Evolutionary conservation across 1,284 basidiomycete genomes (phyloP), one percentile per base, ranked within the genome.

Genomic region (Ustilago trichophora): DNA sequence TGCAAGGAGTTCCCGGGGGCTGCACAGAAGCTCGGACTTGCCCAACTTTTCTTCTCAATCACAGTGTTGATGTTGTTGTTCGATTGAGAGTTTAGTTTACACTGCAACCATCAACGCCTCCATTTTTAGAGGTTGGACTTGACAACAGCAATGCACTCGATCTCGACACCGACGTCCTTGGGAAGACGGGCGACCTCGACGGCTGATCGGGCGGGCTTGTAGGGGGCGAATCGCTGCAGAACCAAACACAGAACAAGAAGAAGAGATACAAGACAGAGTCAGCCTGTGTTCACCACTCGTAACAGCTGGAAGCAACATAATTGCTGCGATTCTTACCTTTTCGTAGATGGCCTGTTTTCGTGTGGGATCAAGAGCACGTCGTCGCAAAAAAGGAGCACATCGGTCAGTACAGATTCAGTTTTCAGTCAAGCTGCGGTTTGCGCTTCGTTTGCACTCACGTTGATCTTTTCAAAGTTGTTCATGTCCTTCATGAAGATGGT

Each of bases 201-300:
- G 15, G 91, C 89, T 18, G 92, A 93, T 62, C 95, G 86, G 1
- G 95, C 92, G 43, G 95, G 95, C 83, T 92, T 93, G 85, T 93
- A 73, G 12, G 76, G 78, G 10, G 75, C 60, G 33, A 78, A 76
- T n/a, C 66, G 66, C 52, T 57, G 31, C 13, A 18, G 25, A 13
- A 8, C 15, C 15, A 21, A 16, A n/a, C n/a, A n/a, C n/a, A n/a
- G n/a, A n/a, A n/a, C n/a, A 2, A 13, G 10, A 27, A 24, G 25
- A 29, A 33, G 42, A n/a, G 11, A 10, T 10, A 6, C 21, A 44
- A n/a, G n/a, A n/a, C n/a, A n/a, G n/a, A n/a, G n/a, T n/a, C n/a
- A n/a, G n/a, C n/a, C n/a, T n/a, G n/a, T n/a, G n/a, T n/a, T n/a
- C n/a, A n/a, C n/a, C n/a, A n/a, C n/a, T n/a, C n/a, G n/a, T n/a